Conservation (phyloP, 352 stramenopile species). For the Pythium rhizo-oryzae region DNA sequence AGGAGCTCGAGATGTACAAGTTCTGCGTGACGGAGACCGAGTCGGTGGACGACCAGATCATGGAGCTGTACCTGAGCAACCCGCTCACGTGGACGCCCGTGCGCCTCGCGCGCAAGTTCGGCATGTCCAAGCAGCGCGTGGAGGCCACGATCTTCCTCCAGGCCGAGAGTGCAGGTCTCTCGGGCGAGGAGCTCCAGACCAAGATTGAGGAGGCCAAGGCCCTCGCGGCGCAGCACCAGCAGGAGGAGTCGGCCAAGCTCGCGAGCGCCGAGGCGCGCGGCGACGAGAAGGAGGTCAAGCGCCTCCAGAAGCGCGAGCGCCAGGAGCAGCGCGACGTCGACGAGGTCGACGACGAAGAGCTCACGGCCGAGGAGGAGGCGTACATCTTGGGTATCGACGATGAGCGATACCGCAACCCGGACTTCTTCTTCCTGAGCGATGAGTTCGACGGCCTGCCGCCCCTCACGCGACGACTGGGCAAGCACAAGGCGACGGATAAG, state of each 20-base stretch:
- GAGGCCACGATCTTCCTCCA: slow-evolving; percentile 85
- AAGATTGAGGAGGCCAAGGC: slow-evolving; percentile 70
- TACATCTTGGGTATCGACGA: slow-evolving; percentile 63
- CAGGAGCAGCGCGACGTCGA: slow-evolving; percentile 42
- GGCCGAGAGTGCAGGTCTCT: slow-evolving; percentile 61
- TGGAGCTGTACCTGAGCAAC: slow-evolving; percentile 86
- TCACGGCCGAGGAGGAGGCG: slow-evolving; percentile 60
- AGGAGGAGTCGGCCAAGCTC: slow-evolving; percentile 51
- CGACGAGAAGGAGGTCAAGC: slow-evolving; percentile 59
- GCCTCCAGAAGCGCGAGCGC: slow-evolving; percentile 59
- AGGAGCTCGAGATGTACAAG: slow-evolving; percentile 75
- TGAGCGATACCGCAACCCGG: slow-evolving; percentile 76
- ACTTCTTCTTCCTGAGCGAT: slow-evolving; percentile 88
- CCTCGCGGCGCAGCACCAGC: slow-evolving; percentile 36
- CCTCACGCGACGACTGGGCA: slow-evolving; percentile 76
- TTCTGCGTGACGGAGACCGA: slow-evolving; percentile 74
- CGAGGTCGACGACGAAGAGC: slow-evolving; percentile 53
- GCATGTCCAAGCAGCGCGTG: slow-evolving; percentile 72
- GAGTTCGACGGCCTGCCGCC: slow-evolving; percentile 82
- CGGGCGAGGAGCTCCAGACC: slow-evolving; percentile 55
- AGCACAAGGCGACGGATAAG: slow-evolving; percentile 82
- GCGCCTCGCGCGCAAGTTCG: slow-evolving; percentile 81
- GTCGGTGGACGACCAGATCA: slow-evolving; percentile 71
- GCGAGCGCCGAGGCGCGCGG: slow-evolving; percentile 45
- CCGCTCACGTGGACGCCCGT: slow-evolving; percentile 83